A percentile compares a stretch with the other conserved stretches of the same genome.
phyloP scores from a whole-genome alignment of 768 basidiomycete genomes.

The Favolaschia claudopus region DNA sequence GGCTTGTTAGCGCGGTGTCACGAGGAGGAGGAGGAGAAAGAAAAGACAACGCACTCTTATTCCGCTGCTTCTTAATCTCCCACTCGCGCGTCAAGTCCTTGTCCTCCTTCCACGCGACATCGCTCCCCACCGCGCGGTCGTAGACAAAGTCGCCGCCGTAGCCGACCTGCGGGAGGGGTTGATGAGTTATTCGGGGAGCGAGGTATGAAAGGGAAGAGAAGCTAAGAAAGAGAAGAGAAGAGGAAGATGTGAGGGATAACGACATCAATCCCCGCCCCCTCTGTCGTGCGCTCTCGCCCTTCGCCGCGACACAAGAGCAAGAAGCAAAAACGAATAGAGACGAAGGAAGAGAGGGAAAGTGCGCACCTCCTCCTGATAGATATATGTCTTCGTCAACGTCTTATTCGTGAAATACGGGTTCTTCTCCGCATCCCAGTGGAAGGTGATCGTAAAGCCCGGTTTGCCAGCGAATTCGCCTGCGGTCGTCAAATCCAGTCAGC shows the following conservation, averaged over 20 bases:
- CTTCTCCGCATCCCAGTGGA: slow-evolving; percentile 66
- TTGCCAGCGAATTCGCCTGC: slow-evolving; percentile 62
- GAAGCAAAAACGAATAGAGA: neutral
- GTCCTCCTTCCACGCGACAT: slow-evolving; percentile 97
- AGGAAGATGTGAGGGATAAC: no score
- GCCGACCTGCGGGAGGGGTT: slow-evolving; percentile 54
- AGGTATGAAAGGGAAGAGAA: neutral
- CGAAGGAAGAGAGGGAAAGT: neutral
- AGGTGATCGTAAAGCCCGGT: slow-evolving; percentile 92
- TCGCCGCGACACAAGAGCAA: neutral
- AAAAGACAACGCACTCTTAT: slow-evolving; percentile 78
- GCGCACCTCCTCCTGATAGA: slow-evolving; percentile 78
- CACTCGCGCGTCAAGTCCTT: slow-evolving; percentile 97
- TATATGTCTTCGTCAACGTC: slow-evolving; percentile 90
- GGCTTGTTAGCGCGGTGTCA: neutral
- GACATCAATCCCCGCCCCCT: no score
- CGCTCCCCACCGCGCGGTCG: slow-evolving; percentile 91
- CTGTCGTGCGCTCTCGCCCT: no score
- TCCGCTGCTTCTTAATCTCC: slow-evolving; percentile 99
- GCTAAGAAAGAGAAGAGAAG: neutral
- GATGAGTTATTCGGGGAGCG: neutral
- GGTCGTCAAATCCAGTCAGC: slow-evolving; percentile 25
- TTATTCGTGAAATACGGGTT: slow-evolving; percentile 92
- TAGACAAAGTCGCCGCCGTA: slow-evolving; percentile 97
- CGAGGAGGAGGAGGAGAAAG: neutral